Evolutionary conservation across 2,329 filamentous ascomycete species (phyloP).

Genomic region (Verruconis gallopava): DNA sequence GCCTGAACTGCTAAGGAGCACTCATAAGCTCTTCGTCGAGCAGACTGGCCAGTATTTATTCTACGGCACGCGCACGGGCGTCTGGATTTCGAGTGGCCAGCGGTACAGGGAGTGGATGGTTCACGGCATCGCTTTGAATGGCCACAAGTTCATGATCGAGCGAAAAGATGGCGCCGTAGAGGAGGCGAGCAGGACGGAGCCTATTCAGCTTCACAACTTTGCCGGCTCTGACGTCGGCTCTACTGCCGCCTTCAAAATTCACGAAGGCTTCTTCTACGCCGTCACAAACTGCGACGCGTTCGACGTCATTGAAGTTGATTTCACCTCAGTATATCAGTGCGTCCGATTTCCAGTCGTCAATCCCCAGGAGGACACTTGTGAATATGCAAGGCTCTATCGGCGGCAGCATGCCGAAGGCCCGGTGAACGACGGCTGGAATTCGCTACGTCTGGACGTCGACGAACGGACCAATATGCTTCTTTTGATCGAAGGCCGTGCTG

Average conservation of each 20-base stretch:
- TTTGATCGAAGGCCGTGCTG: constrained; percentile 55
- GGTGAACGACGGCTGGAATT: constrained; percentile 62
- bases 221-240: constrained; percentile 53
- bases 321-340: constrained; percentile 57
- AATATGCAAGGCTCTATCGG: constrained; percentile 46
- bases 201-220: constrained; percentile 43
- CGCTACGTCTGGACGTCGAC: constrained; percentile 48
- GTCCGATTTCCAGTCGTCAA: constrained; percentile 46
- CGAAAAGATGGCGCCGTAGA: constrained; percentile 19
- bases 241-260: constrained; percentile 59
- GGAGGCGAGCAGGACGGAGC: constrained; percentile 30
- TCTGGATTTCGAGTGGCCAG: constrained; percentile 37
- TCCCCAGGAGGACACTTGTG: constrained; percentile 27
- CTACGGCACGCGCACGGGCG: constrained; percentile 50
- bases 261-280: constrained; percentile 53
- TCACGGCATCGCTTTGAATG: constrained; percentile 24
- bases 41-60: constrained; percentile 50
- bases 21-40: constrained; percentile 46
- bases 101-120: constrained; percentile 46
- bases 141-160: constrained; percentile 11
- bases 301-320: constrained; percentile 50
- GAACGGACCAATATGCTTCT: constrained; percentile 44
- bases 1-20: constrained; percentile 7
- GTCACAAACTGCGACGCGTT: constrained; percentile 53
- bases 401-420: constrained; percentile 56